Evolutionary conservation across 129 eudicot species (phyloP).

Genomic region (Artemisia tridentata): DNA sequence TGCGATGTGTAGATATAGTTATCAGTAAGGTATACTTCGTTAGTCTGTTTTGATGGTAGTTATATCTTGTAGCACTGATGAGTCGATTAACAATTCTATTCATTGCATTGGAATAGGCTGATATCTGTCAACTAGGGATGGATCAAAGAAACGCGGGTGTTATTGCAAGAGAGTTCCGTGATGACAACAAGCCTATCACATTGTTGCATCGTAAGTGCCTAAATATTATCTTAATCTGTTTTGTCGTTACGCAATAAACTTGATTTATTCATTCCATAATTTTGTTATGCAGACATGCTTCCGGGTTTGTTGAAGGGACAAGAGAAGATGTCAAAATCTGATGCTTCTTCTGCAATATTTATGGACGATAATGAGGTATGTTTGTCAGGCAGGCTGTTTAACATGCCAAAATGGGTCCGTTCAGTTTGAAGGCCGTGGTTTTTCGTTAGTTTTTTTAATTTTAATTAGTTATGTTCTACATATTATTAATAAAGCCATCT

Average conservation of each 20-base stretch:
- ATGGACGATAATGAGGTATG: conserved; percentile 87
- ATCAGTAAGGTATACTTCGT: too few species aligned
- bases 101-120: conserved; percentile 49
- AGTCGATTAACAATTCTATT: too few species aligned
- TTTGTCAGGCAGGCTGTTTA: too few species aligned
- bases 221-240: neutral
- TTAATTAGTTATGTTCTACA: too few species aligned
- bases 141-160: conserved; percentile 70
- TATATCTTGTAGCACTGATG: too few species aligned
- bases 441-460: too few species aligned
- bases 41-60: too few species aligned
- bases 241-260: neutral
- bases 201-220: conserved; percentile 51
- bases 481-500: too few species aligned
- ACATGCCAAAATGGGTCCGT: too few species aligned
- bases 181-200: conserved; percentile 63
- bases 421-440: too few species aligned
- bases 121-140: conserved; percentile 84
- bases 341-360: conserved; percentile 66
- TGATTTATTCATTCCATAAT: neutral
- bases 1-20: too few species aligned
- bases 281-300: conserved; percentile 59
- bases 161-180: conserved; percentile 78
- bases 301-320: conserved; percentile 85
- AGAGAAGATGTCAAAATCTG: conserved; percentile 85